These are phyloP conservation scores for Diplodia seriata DNA, from an alignment of 2,329 filamentous ascomycete species.

Conservation along the genomic window DNA sequence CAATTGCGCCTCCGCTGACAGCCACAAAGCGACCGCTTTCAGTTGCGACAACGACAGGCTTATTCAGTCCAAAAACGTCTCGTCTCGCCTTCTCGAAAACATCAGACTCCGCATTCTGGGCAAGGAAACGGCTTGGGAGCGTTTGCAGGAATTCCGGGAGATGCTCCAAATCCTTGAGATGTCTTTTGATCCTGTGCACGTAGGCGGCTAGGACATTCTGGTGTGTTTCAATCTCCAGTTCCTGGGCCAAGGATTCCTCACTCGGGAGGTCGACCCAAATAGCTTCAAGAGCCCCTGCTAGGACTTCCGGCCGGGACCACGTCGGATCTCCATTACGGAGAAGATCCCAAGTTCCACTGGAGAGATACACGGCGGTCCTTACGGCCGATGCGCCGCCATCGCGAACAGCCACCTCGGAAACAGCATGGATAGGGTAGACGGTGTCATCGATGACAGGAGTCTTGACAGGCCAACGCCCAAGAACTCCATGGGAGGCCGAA, in stretches of 20 bases:
- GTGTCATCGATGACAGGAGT: slow-evolving; percentile 34
- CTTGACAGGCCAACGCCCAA: slow-evolving; percentile 75
- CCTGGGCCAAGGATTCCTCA: slow-evolving; percentile 76
- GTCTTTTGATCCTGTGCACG: slow-evolving; percentile 82
- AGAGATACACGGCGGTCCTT: slow-evolving; percentile 72
- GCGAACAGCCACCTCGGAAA: slow-evolving; percentile 83
- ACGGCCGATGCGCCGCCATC: slow-evolving; percentile 73
- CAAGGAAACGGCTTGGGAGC: slow-evolving; percentile 72
- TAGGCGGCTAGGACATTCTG: slow-evolving; percentile 83
- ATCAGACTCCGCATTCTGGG: slow-evolving; percentile 61
- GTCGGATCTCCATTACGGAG: slow-evolving; percentile 80
- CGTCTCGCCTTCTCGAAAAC: slow-evolving; percentile 58
- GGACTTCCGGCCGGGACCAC: slow-evolving; percentile 83
- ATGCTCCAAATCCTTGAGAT: slow-evolving; percentile 76
- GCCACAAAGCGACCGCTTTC: slow-evolving; percentile 79
- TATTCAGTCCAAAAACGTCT: slow-evolving; percentile 87
- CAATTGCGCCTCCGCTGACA: slow-evolving; percentile 73
- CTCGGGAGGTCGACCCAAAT: slow-evolving; percentile 80
- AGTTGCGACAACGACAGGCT: slow-evolving; percentile 81
- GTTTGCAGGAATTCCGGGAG: slow-evolving; percentile 75
- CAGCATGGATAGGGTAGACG: slow-evolving; percentile 65
- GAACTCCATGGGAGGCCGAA: slow-evolving; percentile 75
- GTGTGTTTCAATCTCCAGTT: slow-evolving; percentile 85
- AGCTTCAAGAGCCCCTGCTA: slow-evolving; percentile 80
- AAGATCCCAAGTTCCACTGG: slow-evolving; percentile 78